These are phyloP conservation scores for Neurospora sp. DNA, from an alignment of 495 filamentous ascomycete genomes.

Conservation along the genomic window DNA sequence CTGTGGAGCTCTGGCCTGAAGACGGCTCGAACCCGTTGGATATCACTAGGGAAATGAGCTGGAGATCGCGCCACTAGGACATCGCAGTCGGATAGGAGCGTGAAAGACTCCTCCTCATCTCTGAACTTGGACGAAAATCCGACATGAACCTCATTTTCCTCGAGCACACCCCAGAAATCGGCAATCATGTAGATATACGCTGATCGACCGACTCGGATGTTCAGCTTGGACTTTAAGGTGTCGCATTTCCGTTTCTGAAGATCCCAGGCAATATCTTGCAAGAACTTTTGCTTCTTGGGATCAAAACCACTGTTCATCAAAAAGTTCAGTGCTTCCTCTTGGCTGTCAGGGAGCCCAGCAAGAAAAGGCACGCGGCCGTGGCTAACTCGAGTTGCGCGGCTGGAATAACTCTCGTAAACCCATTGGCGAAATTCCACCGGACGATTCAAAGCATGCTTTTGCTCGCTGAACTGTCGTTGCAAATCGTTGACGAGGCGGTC, in stretches of 20 bases:
- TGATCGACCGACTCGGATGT: constrained; percentile 63
- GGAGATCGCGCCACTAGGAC: constrained; percentile 81
- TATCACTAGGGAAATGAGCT: constrained; percentile 69
- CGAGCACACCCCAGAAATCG: constrained; percentile 62
- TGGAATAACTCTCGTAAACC: constrained; percentile 36
- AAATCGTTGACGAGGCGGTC: constrained; percentile 50
- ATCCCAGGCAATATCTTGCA: constrained; percentile 47
- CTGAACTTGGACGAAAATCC: constrained; percentile 61
- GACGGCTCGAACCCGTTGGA: constrained; percentile 55
- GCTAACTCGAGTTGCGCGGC: constrained; percentile 24
- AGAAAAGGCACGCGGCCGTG: constrained; percentile 30
- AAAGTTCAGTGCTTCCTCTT: constrained; percentile 41
- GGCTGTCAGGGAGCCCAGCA: constrained; percentile 42
- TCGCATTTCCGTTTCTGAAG: constrained; percentile 47
- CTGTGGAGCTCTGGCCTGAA: constrained; percentile 57
- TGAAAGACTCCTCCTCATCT: constrained; percentile 43
- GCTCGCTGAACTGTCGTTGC: constrained; percentile 46
- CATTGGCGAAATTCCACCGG: constrained; percentile 44
- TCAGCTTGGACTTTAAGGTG: constrained; percentile 49
- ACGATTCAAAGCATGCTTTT: constrained; percentile 46
- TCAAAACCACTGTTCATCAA: constrained; percentile 59
- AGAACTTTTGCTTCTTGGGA: constrained; percentile 45
- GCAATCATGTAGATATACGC: constrained; percentile 73
- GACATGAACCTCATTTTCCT: constrained; percentile 68
- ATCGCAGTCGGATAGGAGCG: constrained; percentile 54